Evolutionary conservation across 179 eudicot genomes (phyloP).

Genomic region (Beta lomatogona): DNA sequence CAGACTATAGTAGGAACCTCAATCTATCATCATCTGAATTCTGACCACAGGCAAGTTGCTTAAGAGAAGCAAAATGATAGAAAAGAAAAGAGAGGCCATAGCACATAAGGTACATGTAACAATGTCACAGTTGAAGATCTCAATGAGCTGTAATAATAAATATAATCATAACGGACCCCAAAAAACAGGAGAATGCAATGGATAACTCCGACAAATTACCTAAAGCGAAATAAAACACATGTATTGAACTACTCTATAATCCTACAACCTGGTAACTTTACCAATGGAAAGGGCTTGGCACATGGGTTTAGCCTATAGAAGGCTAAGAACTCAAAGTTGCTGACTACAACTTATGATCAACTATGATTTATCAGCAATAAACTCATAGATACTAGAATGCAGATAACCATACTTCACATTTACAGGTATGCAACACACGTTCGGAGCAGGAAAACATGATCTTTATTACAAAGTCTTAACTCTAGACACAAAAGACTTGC

Average conservation of each 20-base stretch:
- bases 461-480: background rate
- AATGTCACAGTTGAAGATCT: background rate
- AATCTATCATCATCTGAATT: background rate
- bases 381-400: background rate
- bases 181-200: background rate
- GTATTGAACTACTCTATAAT: background rate
- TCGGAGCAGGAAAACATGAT: background rate
- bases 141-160: too few species aligned
- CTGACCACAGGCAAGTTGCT: background rate
- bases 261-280: background rate
- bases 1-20: background rate
- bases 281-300: background rate
- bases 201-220: background rate
- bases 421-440: background rate
- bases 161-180: background rate
- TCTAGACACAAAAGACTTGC: background rate
- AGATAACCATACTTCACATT: background rate
- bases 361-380: background rate
- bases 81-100: background rate
- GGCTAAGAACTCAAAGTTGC: background rate
- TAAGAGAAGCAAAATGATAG: background rate
- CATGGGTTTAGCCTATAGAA: background rate
- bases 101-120: background rate
- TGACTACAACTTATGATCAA: background rate
- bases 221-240: background rate